Evolutionary conservation across 208 protist genomes (phyloP).

Genomic region (Novymonas esmeraldas): DNA sequence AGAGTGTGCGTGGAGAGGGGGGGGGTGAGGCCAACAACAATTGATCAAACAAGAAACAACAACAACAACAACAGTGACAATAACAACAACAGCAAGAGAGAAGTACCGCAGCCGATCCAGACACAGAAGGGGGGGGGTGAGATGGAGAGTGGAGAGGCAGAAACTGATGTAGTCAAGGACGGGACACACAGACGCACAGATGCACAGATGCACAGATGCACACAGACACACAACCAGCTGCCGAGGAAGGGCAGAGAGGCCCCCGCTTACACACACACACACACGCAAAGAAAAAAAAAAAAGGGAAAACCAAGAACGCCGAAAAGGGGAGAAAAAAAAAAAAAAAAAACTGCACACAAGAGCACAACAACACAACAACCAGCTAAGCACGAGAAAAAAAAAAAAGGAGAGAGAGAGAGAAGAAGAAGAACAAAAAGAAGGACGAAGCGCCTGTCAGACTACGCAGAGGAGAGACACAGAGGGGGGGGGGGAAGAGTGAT

Average conservation of each 20-base stretch:
- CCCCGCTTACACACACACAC: not conserved
- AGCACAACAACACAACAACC: not conserved
- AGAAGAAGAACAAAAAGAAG: too few species aligned
- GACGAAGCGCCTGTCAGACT: too few species aligned
- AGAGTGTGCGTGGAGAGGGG: not conserved
- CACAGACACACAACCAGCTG: not conserved
- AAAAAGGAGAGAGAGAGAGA: conserved; percentile 5
- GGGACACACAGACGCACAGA: conserved; percentile 1
- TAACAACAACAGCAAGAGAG: too few species aligned
- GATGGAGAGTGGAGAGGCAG: too few species aligned
- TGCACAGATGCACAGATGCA: not conserved
- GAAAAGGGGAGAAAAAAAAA: not conserved
- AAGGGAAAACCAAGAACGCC: not conserved
- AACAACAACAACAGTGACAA: too few species aligned
- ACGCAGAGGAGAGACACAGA: not conserved
- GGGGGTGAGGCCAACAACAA: not conserved
- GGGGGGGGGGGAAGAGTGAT: not conserved
- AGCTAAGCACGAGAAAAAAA: not conserved
- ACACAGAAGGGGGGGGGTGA: too few species aligned
- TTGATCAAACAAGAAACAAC: conserved; percentile 14
- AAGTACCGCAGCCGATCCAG: too few species aligned
- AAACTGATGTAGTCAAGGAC: not conserved
- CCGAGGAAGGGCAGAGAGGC: not conserved
- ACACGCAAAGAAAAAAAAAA: not conserved
- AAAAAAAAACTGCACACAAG: not conserved